Base-by-base conservation (phyloP, 208 protist genomes). In the Wallacemonas sp. region DNA sequence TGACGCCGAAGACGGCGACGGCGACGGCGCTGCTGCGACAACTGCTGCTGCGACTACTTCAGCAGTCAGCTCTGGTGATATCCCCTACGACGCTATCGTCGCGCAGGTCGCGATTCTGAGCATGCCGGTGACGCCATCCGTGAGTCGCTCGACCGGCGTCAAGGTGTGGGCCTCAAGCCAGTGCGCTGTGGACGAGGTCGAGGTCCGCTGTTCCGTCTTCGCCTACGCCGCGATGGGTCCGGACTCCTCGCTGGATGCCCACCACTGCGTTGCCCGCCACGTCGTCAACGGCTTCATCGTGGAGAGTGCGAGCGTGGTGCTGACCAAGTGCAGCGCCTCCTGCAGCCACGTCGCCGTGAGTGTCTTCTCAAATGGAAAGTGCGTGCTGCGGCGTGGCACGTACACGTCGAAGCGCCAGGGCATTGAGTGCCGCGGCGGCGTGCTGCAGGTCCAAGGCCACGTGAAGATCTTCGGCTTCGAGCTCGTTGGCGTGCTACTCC, bases 201-300 rank as follows among this genome's bases (percentile, higher is more conserved):
- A 86, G 55, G 78, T 90, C 17, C 83, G 76, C 29, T 68, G 76
- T 58, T 75, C 73, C 23, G 85, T 74, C 5, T 93, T 87, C 64
- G 87, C 81, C 12, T 86, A 86, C 52, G 87, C 81, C 26, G 83
- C 78, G 27, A 78, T 90, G 60, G 87, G 84, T 6, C 81, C 87
- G 0, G 78, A 76, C 2, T 75, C 87, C 17, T 39, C 55, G 19
- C 52, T 93, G 21, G 72, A 90, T 21, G 87, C 81, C 2, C 67
- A 73, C 49, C 71, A 77, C 67, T 88, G 80, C 65, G 71, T 62
- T 3, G 76, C 81, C n/a, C 80, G 81, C 49, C 73, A 85, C 56
- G 74, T 85, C 49, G 70, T 80, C 11, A 90, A 90, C 67, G 88
- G 88, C 52, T 92, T 90, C 71, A 83, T 76, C 47, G 71, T 85